Conservation (phyloP, 192 early-diverging fungal species). For the Coemansia sp. region DNA sequence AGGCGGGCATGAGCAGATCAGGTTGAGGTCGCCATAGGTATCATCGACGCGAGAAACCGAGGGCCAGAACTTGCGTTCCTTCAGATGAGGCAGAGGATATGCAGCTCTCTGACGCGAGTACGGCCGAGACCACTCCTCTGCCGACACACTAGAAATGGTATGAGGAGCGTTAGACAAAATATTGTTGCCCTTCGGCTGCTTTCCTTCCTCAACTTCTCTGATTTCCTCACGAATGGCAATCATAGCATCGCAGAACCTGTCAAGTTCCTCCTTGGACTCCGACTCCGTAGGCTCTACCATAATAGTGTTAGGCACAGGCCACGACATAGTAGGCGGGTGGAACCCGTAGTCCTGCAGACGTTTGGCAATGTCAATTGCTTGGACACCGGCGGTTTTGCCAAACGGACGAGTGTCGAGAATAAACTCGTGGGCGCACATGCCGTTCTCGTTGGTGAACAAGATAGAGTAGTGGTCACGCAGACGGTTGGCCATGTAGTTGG, state of each 20-base stretch:
- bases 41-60: constrained; percentile 92
- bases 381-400: constrained; percentile 69
- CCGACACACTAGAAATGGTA: constrained; percentile 73
- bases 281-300: constrained; percentile 99
- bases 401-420: constrained; percentile 97
- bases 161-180: constrained; percentile 90
- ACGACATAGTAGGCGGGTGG: constrained; percentile 99
- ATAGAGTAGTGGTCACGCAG: constrained; percentile 91
- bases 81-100: constrained; percentile 81
- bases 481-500: constrained; percentile 97
- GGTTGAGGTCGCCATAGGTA: constrained; percentile 91
- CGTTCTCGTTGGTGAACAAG: constrained; percentile 89
- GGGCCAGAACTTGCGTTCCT: constrained; percentile 97
- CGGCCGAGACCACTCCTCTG: constrained; percentile 82
- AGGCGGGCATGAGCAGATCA: constrained; percentile 95
- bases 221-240: constrained; percentile 95
- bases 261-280: constrained; percentile 89
- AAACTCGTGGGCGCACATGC: constrained; percentile 99
- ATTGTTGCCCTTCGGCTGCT: constrained; percentile 84
- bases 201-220: constrained; percentile 80
- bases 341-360: constrained; percentile 98
- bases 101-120: constrained; percentile 90
- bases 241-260: constrained; percentile 98
- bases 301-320: constrained; percentile 97
- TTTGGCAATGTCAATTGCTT: constrained; percentile 98